These are phyloP conservation scores for Micractinium conductrix DNA, from an alignment of 139 green algal genomes.

Conservation along the genomic window DNA sequence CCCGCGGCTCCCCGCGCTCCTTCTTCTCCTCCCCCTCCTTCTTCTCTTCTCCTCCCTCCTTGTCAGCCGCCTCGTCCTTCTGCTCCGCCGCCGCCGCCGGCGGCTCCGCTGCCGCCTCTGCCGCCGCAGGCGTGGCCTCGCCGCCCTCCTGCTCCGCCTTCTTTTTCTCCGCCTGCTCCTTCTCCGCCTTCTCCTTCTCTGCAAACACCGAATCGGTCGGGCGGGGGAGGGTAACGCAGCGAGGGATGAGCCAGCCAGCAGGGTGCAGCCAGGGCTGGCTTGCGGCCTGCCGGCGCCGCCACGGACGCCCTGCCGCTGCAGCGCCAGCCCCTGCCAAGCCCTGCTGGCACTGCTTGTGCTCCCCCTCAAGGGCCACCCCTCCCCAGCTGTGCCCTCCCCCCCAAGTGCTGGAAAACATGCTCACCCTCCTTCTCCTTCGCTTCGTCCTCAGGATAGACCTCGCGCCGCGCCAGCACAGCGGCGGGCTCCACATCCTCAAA, in stretches of 20 bases:
- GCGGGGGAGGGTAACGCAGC: no score
- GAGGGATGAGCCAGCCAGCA: no score
- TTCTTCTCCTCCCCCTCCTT: not conserved
- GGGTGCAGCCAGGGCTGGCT: no score
- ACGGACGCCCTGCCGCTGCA: no score
- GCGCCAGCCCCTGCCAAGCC: no score
- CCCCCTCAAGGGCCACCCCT: no score
- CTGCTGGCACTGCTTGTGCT: no score
- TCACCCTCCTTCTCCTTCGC: constrained; percentile 34
- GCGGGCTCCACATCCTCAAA: constrained; percentile 81
- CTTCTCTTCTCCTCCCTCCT: not conserved
- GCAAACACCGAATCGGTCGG: no score
- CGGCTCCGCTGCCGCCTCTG: not conserved
- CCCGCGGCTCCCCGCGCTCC: not conserved
- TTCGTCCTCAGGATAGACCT: not conserved
- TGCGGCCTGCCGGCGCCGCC: no score
- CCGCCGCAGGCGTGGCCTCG: not conserved
- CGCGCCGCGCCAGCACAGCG: constrained; percentile 59
- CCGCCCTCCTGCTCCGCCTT: not conserved
- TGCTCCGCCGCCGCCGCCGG: not conserved
- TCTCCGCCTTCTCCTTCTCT: not conserved
- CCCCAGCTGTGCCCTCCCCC: no score
- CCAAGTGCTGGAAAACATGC: no score
- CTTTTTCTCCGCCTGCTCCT: not conserved
- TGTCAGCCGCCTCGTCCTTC: not conserved